Base-by-base conservation (phyloP, 2,329 filamentous ascomycete genomes). In the Aspergillus udagawae region DNA sequence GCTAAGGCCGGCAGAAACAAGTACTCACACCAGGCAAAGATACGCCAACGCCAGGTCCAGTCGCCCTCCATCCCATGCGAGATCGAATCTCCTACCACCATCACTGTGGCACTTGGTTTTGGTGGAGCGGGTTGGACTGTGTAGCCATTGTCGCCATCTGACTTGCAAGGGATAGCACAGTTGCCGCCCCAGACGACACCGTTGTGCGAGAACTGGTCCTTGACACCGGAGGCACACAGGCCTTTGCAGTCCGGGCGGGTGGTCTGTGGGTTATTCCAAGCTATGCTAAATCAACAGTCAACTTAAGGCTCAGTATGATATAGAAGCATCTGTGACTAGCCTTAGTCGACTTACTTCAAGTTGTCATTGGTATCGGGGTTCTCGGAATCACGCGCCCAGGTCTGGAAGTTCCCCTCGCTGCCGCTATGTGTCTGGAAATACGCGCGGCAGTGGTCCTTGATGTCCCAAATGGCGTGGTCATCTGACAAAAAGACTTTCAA, bases 81-180 rank as follows among this genome's bases (percentile, higher is more conserved):
- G 29, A 51, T 51, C 12, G 49, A 51, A 41, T 51, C 49, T 25
- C 49, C 49, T 38, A 38, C 49, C 17, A 51, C 38, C 49, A 51
- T 51, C 29, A 51, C 49, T 23, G 4, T 51, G 27, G 27, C 27
- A 27, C 27, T 27, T 27, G 27, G 27, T 25, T 25, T 25, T 25
- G 23, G 49, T 20, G n/a, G 35, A 10, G 2, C 4, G 9, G 35
- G 35, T 14, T 38, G 17, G 17, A 38, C 35, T 12, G 35, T 12
- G 35, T 14, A 17, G 35, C 35, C 35, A 38, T 38, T 12, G 17
- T 12, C 35, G 35, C 35, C 35, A 2, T 38, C 35, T 12, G 9
- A 2, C 35, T 38, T 38, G 35, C 35, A 38, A 12, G 35, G 35
- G 4, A 38, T 6, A 4, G 35, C 35, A 38, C 35, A 38, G 35